Evolutionary conservation across 257 asterid genomes (phyloP), one percentile per base, ranked within the genome.

Genomic region (Nicotiana sylvestris): DNA sequence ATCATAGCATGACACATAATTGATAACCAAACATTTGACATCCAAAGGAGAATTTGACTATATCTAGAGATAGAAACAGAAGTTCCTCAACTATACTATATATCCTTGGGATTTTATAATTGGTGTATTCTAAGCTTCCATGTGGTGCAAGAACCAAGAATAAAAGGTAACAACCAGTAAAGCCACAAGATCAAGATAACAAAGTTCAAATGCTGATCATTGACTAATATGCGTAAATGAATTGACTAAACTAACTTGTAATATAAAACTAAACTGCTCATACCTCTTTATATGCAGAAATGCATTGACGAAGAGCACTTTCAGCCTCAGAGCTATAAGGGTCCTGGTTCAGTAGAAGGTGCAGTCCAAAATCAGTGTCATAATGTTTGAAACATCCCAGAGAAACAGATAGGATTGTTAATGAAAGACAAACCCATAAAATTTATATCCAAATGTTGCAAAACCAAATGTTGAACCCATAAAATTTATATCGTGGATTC

Each of bases 231-330:
- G 46, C 46, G 5, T 39, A 39, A 39, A 39, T 39, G 46, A 39
- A 39, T 39, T 6, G 46, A 39, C 9, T 39, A 39, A 39, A 39
- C 46, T 39, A 39, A 64, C 49, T 10, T 51, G 2, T 32, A 67
- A 76, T 60, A 32, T 35, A 25, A 8, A 55, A 78, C 1, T 61
- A 32, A 67, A 72, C 66, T 64, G 76, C 51, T 21, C 60, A 68
- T 90, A 95, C 99, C 98, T 89, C 92, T 84, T 87, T 91, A 81
- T 84, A 92, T 66, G 92, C 89, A 83, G 97, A 90, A 80, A 92
- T 83, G 89, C 99, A 93, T 84, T 87, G 91, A 70, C 76, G 87
- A 84, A 91, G 85, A 81, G 90, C 88, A 81, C 87, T 87, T 84
- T 88, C 92, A 53, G 87, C 92, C 82, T 88, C 92, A 32, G 77